Conservation (phyloP, 495 filamentous ascomycete species). For the Podospora anserina region DNA sequence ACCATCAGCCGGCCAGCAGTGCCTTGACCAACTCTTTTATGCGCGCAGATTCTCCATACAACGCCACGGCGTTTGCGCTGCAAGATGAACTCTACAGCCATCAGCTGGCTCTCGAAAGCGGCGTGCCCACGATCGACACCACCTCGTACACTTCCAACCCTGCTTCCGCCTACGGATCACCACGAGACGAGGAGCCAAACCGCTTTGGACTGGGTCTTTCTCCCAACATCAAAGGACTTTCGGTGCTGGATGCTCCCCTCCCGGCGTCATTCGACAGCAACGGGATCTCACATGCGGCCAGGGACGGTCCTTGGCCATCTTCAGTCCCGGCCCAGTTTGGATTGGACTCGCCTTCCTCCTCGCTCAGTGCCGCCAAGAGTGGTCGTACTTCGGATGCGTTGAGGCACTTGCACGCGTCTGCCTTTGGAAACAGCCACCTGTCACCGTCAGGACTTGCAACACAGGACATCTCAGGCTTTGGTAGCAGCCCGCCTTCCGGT, state of each 20-base stretch:
- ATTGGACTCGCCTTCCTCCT: constrained; percentile 82
- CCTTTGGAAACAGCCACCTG: constrained; percentile 61
- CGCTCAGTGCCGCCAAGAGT: constrained; percentile 55
- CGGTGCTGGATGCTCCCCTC: constrained; percentile 87
- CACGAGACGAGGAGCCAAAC: constrained; percentile 63
- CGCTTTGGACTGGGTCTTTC: constrained; percentile 67
- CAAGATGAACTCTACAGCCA: constrained; percentile 45
- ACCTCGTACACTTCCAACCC: constrained; percentile 66
- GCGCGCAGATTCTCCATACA: constrained; percentile 59
- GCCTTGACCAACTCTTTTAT: constrained; percentile 81
- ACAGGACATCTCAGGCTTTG: constrained; percentile 43
- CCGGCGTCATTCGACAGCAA: constrained; percentile 97
- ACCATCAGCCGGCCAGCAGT: constrained; percentile 58
- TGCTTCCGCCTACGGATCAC: constrained; percentile 84
- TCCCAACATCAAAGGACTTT: constrained; percentile 66
- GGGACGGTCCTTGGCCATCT: constrained; percentile 85
- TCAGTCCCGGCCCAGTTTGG: constrained; percentile 93
- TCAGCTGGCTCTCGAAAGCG: constrained; percentile 48
- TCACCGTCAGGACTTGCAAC: constrained; percentile 51
- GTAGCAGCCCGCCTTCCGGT: constrained; percentile 65
- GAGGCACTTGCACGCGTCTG: constrained; percentile 76
- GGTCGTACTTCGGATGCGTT: constrained; percentile 68
- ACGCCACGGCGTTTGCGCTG: constrained; percentile 35
- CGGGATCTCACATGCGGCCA: constrained; percentile 84
- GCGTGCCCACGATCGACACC: constrained; percentile 74